Percentiles rank a stretch among this genome's conserved stretches.
These are phyloP conservation scores for Vigna unguiculata DNA, from an alignment of 306 rosid species.

Conservation along the genomic window DNA sequence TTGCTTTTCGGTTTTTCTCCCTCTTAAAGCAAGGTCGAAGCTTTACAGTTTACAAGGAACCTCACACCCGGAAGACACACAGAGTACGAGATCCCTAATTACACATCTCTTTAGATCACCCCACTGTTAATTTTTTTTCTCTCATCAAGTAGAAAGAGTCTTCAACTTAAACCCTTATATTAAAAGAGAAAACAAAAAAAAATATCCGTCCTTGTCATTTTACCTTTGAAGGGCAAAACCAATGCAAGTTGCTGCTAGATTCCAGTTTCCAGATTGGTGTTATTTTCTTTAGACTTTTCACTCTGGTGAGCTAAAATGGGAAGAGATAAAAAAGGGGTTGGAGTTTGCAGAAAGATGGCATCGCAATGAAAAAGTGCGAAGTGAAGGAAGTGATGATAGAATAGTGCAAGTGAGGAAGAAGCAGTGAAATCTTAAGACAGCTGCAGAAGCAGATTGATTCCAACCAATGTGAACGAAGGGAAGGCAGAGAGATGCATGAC, in stretches of 20 bases:
- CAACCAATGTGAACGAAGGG: slow-evolving; percentile 38
- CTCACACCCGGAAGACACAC: slow-evolving; percentile 29
- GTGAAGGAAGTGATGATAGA: background rate
- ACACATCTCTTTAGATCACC: background rate
- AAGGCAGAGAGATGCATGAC: slow-evolving; percentile 46
- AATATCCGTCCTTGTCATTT: background rate
- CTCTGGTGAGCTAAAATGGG: slow-evolving; percentile 25
- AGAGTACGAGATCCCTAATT: slow-evolving; percentile 40
- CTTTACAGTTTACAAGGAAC: slow-evolving; percentile 19
- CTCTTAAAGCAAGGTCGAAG: slow-evolving; percentile 9
- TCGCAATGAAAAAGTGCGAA: slow-evolving; percentile 9
- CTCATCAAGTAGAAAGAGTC: slow-evolving; percentile 23
- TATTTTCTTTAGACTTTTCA: no score
- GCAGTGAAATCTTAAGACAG: background rate
- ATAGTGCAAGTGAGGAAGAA: background rate
- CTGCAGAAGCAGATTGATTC: slow-evolving; percentile 11
- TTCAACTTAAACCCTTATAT: slow-evolving; percentile 12
- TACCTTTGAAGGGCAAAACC: background rate
- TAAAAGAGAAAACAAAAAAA: background rate
- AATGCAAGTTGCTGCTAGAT: background rate
- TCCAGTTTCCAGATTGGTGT: background rate
- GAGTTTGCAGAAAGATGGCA: slow-evolving; percentile 33
- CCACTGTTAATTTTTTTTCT: slow-evolving; percentile 25
- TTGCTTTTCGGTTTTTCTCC: background rate
- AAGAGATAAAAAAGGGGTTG: slow-evolving; percentile 32